A percentile compares a stretch with the other conserved stretches of the same genome.
Conservation (phyloP, 2,329 filamentous ascomycete species). For the Claviceps humidiphila region DNA sequence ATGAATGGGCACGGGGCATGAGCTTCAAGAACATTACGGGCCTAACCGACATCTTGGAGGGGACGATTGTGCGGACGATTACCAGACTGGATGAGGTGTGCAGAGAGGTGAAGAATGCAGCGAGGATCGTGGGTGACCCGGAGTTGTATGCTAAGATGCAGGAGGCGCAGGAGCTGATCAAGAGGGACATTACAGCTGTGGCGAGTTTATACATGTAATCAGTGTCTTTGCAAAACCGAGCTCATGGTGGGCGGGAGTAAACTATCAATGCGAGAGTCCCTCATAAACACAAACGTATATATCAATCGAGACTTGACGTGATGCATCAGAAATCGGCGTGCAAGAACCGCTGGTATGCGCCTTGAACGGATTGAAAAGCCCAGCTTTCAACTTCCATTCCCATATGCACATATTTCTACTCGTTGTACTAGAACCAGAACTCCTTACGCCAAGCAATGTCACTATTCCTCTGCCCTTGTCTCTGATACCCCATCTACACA, state of each 20-base stretch:
- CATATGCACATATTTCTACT: background rate
- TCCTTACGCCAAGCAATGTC: constrained; percentile 8
- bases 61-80: constrained; percentile 92
- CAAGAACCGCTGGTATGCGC: too few relatives aligned
- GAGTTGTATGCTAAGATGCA: constrained; percentile 94
- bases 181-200: constrained; percentile 84
- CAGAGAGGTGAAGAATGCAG: constrained; percentile 92
- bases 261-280: too few relatives aligned
- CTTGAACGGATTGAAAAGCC: too few relatives aligned
- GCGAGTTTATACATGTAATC: constrained; percentile 73
- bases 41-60: constrained; percentile 90
- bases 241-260: background rate
- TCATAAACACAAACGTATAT: too few relatives aligned
- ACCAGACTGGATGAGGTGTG: constrained; percentile 92
- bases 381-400: too few relatives aligned
- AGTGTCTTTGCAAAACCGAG: background rate
- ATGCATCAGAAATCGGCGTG: too few relatives aligned
- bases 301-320: too few relatives aligned
- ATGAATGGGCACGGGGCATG: constrained; percentile 97
- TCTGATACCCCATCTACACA: background rate
- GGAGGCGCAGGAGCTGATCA: constrained; percentile 92
- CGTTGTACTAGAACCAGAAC: background rate
- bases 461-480: background rate
- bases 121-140: constrained; percentile 87
- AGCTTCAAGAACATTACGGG: constrained; percentile 96